Evolutionary conservation across 495 filamentous ascomycete genomes (phyloP), one percentile per base, ranked within the genome.

Genomic region (Alectoria sarmentosa): DNA sequence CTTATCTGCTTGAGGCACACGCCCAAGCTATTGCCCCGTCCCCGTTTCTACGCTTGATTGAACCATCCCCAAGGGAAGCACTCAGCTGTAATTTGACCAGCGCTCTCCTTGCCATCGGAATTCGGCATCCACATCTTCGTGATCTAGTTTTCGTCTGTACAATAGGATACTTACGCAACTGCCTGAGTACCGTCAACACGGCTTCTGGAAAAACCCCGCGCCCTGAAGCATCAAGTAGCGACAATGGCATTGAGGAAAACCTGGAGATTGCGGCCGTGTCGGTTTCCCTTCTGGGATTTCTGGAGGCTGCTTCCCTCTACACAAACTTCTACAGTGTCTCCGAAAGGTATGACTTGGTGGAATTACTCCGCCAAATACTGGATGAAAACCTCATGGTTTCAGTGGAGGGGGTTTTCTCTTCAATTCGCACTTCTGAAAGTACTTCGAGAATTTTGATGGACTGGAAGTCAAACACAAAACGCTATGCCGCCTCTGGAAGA

Each of bases 41-140:
- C 52, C 90, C 93, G 1, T 90, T 89, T 73, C 86, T 97, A 64
- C 87, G 85, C 44, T 86, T 82, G 65, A 84, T 96, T 66, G 85
- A 90, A 67, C 90, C 91, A 15, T 96, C 93, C 4, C 95, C 94
- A 19, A 94, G 90, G 84, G 94, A 98, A 76, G 80, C 84, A 1
- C 80, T 98, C 37, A 88, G 89, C n/a, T 86, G 83, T 65, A 84
- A 88, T 65, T 80, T 98, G 55, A 87, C 90, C 1, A 82, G 80
- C 0, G 92, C 91, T 10, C 74, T 96, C n/a, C 81, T 98, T 42
- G 84, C 85, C 2, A 73, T 98, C 42, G 92, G 91, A 0, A 76
- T 84, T 26, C 84, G 84, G 58, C 88, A 90, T 72, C 77, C 81
- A 41, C 78, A 78, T 4, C 76, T 97, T 23, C 86, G 86, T 38